phyloP scores from a whole-genome alignment of 495 filamentous ascomycete genomes.

The Neurospora tetrasperma region DNA sequence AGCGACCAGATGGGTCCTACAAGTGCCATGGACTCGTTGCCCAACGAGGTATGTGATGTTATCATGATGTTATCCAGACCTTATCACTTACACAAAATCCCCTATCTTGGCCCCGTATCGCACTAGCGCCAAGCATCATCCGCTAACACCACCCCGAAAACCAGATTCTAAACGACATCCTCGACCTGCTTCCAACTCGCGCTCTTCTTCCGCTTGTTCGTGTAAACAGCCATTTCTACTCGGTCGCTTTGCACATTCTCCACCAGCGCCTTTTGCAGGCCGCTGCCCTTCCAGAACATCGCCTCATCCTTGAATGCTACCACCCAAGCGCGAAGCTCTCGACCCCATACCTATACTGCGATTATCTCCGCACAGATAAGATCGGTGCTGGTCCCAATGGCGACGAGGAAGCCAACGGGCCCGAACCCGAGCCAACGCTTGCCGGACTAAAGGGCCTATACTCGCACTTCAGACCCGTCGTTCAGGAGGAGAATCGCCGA shows the following conservation, averaged over 20 bases:
- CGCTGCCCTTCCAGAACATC: conserved; percentile 46
- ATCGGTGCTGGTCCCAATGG: conserved; percentile 34
- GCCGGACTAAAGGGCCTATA: conserved; percentile 29
- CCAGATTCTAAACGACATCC: conserved; percentile 58
- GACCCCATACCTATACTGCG: conserved; percentile 59
- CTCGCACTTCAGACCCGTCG: conserved; percentile 51
- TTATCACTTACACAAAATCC: neutral
- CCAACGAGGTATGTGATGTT: conserved; percentile 34
- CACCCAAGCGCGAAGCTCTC: conserved; percentile 59
- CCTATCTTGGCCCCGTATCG: neutral
- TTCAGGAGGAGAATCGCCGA: conserved; percentile 34
- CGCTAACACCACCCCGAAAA: conserved; percentile 6
- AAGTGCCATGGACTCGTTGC: conserved; percentile 27
- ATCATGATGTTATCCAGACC: neutral
- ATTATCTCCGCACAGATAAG: conserved; percentile 50
- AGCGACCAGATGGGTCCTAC: conserved; percentile 17
- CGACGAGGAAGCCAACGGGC: conserved; percentile 16
- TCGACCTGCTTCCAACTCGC: conserved; percentile 49
- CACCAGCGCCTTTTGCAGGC: conserved; percentile 52
- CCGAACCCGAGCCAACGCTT: conserved; percentile 10
- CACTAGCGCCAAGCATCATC: neutral
- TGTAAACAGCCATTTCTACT: conserved; percentile 57
- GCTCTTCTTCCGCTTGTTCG: conserved; percentile 49
- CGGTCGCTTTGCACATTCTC: conserved; percentile 55
- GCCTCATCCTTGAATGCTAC: conserved; percentile 67